Evolutionary conservation across 192 early-diverging fungal species (phyloP), one percentile per base, ranked within the genome.

Genomic region (Backusella circina): DNA sequence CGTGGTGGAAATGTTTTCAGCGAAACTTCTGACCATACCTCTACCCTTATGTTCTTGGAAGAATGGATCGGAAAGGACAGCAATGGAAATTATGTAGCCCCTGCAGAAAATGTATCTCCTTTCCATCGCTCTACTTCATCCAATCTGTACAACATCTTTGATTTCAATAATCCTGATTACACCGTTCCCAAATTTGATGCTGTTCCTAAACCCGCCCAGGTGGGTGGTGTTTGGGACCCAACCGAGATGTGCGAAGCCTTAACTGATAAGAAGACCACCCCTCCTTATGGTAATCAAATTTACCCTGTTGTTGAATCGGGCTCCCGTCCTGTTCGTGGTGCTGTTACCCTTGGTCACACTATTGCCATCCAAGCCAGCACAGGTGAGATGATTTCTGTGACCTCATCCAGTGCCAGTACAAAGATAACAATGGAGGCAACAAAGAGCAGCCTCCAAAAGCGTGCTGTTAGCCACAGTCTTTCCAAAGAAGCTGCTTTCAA

Each of bases 91-190:
- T 36, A 47, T 30, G 32, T 26, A 15, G 76, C 71, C n/a, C 76
- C 76, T 31, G 67, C 67, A 18, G 26, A 23, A 4, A 39, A 72
- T 21, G 21, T 77, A 1, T 71, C 70, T 21, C 67, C 41, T 28
- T 77, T 70, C 54, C 70, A 31, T n/a, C 70, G 76, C 9, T 30
- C 30, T 5, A 77, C 76, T 28, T 28, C 38, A 23, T 61, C 61
- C 3, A 44, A 72, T 2, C 38, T 77, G 23, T 31, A 47, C 28
- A 36, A 57, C 65, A 72, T 77, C 13, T 77, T 77, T 64, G 76
- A 77, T 18, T 77, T 77, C 65, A 64, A 72, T 10, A 71, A 77
- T 54, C 76, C 70, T 26, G 76, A 77, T 9, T 77, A 72, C 64
- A 33, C 70, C 18, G 47, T 71, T n/a, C 76, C 76, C 7, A 65